Evolutionary conservation across 805 yeast genomes (phyloP).

Genomic region (Candida khao-thaluensis): DNA sequence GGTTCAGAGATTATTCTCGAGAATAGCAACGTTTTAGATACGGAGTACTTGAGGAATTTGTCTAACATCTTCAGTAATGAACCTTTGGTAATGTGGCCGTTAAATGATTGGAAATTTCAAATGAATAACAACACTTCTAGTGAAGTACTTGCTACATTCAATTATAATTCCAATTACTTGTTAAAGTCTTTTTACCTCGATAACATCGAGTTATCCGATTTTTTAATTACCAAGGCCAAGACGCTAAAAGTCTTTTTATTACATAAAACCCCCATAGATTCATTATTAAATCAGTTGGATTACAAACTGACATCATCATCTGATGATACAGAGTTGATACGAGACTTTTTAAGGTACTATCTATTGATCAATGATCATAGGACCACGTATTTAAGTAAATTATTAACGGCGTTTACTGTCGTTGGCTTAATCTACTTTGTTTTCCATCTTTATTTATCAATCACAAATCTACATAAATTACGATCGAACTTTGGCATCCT

Average conservation of each 20-base stretch:
- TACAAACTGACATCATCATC: neutral
- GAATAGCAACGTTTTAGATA: constrained; percentile 10
- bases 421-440: constrained; percentile 13
- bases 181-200: constrained; percentile 27
- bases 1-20: constrained; percentile 7
- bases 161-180: constrained; percentile 23
- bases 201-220: constrained; percentile 24
- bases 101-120: constrained; percentile 10
- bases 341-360: constrained; percentile 8
- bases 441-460: constrained; percentile 25
- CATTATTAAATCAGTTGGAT: neutral
- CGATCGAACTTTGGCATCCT: constrained; percentile 36
- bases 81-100: constrained; percentile 6
- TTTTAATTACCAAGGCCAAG: constrained; percentile 27
- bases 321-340: neutral
- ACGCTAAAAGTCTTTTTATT: constrained; percentile 23
- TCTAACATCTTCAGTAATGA: neutral
- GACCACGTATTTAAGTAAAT: neutral
- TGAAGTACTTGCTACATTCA: constrained; percentile 15
- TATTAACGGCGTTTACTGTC: neutral
- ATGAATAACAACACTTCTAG: neutral
- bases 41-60: neutral
- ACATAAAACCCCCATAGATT: constrained; percentile 12
- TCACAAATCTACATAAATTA: constrained; percentile 35
- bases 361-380: constrained; percentile 6